phyloP scores from a whole-genome alignment of 768 basidiomycete species.

The Vishniacozyma victoriae region DNA sequence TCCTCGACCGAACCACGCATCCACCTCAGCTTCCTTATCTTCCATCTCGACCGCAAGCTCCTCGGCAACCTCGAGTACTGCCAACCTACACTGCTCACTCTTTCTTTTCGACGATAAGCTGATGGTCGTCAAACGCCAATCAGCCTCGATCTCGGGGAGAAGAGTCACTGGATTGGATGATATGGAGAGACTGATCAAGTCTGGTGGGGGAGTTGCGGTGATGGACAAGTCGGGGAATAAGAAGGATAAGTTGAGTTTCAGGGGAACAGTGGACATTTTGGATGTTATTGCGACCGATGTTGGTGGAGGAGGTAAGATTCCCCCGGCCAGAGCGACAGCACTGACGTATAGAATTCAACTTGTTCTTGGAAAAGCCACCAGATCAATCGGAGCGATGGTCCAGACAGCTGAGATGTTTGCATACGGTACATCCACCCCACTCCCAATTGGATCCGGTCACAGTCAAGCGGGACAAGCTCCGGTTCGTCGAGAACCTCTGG shows the following conservation, averaged over 20 bases:
- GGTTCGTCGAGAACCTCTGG: conserved; percentile 88
- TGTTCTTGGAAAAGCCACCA: conserved; percentile 78
- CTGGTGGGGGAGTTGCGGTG: conserved; percentile 60
- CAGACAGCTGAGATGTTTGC: conserved; percentile 72
- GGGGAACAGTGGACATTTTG: conserved; percentile 75
- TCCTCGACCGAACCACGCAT: conserved; percentile 14
- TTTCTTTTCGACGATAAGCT: conserved; percentile 94
- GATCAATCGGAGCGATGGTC: conserved; percentile 79
- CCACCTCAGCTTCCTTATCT: conserved; percentile 18
- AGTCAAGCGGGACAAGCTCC: conserved; percentile 63
- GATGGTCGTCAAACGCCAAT: conserved; percentile 76
- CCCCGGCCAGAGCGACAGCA: background rate
- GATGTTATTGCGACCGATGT: conserved; percentile 72
- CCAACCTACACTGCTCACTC: conserved; percentile 63
- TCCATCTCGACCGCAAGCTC: conserved; percentile 39
- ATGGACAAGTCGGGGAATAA: conserved; percentile 57
- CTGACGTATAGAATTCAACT: conserved; percentile 63
- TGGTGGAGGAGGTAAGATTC: conserved; percentile 68
- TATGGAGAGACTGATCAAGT: conserved; percentile 52
- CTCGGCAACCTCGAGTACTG: conserved; percentile 3
- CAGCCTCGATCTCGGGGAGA: conserved; percentile 35
- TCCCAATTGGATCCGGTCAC: conserved; percentile 61
- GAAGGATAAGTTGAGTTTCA: conserved; percentile 74
- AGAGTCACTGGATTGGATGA: conserved; percentile 56
- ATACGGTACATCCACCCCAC: conserved; percentile 69